These are phyloP conservation scores for Aspergillus arachidicola DNA, from an alignment of 2,329 filamentous ascomycete genomes.

Conservation along the genomic window DNA sequence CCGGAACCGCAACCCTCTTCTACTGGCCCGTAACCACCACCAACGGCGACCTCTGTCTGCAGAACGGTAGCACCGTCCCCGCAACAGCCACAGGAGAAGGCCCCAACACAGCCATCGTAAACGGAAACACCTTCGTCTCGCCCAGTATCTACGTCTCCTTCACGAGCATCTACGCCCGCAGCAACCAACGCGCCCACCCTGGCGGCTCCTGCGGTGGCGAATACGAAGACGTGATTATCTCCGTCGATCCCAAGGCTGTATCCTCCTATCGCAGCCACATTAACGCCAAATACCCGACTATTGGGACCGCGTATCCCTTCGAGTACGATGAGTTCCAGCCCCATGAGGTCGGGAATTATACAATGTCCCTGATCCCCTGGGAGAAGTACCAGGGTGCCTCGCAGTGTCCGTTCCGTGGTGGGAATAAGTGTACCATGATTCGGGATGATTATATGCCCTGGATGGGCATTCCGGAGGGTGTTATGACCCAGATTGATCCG, in stretches of 20 bases:
- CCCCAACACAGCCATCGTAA: constrained; percentile 23
- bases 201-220: constrained; percentile 23
- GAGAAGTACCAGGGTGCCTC: constrained; percentile 22
- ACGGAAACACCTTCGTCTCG: constrained; percentile 24
- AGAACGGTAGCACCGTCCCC: constrained; percentile 23
- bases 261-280: constrained; percentile 22
- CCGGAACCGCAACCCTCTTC: constrained; percentile 25
- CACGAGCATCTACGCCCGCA: constrained; percentile 25
- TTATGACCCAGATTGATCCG: constrained; percentile 18
- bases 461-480: constrained; percentile 24
- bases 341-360: constrained; percentile 22
- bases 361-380: constrained; percentile 25
- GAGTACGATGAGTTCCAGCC: constrained; percentile 25
- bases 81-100: constrained; percentile 16
- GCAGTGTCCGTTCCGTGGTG: constrained; percentile 21
- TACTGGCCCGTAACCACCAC: constrained; percentile 29
- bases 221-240: constrained; percentile 21
- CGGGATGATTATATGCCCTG: constrained; percentile 26
- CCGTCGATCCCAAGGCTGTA: constrained; percentile 18
- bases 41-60: constrained; percentile 21
- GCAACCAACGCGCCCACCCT: constrained; percentile 21
- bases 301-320: constrained; percentile 25
- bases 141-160: constrained; percentile 27
- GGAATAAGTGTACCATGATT: constrained; percentile 20
- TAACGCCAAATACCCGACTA: constrained; percentile 25